Evolutionary conservation across 495 filamentous ascomycete species (phyloP), one percentile per base, ranked within the genome.

Genomic region (Aspergillus bertholletiae): DNA sequence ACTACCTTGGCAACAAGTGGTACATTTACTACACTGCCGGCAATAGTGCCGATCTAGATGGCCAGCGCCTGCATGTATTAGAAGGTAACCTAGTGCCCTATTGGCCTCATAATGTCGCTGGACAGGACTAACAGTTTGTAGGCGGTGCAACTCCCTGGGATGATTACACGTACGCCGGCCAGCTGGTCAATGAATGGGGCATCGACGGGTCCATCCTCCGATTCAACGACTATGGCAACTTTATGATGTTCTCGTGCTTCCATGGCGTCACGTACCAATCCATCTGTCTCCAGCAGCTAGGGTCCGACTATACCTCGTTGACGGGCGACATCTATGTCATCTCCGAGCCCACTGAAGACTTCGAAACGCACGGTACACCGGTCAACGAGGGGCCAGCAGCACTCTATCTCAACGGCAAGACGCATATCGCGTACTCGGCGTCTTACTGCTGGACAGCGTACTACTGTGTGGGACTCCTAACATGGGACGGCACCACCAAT

Each of bases 311-410:
- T 32, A 30, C 58, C 15, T 65, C 65, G 3, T 45, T 70, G 17
- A 64, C 57, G 7, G 69, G 69, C 22, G 53, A 39, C n/a, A 67
- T 66, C 49, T 51, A 55, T 11, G 61, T 77, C 13, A 74, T 83
- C 49, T 75, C 68, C 5, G 65, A 76, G 26, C 80, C 80, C 0
- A 70, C 68, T 1, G 51, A 68, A 3, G 23, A 65, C 12, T 83
- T 78, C 72, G 80, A 83, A 27, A 65, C 54, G 0, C 66, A 73
- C 30, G 74, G 74, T 1, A 71, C 71, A 12, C 71, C 74, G 3
- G 80, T 82, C 22, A 82, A 81, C 65, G 80, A 83, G 48, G 78
- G 78, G 1, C 74, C 79, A 0, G 68, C 68, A 0, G 70, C 73
- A 2, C 59, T 81, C 7, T 78, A 77, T 51, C 37, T 68, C n/a